phyloP scores from a whole-genome alignment of 2,329 filamentous ascomycete genomes.

The Plenodomus lindquistii region DNA sequence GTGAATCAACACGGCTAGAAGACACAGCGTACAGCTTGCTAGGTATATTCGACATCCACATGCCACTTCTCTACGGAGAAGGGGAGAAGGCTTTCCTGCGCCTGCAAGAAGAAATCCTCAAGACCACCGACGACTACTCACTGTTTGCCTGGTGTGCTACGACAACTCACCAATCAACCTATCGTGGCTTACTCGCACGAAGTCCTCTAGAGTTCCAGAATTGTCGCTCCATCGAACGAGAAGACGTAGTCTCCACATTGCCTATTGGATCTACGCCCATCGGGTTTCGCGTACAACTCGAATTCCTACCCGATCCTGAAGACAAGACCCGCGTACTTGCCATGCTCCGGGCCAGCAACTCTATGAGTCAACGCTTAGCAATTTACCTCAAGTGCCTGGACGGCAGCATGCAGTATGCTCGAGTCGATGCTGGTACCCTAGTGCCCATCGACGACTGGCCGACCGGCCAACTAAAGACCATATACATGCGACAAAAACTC shows the following conservation, averaged over 20 bases:
- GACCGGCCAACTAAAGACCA: slow-evolving; percentile 23
- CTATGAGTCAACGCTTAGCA: slow-evolving; percentile 27
- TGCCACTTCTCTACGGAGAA: slow-evolving; percentile 36
- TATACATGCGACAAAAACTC: slow-evolving; percentile 29
- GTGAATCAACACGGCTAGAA: slow-evolving; percentile 32
- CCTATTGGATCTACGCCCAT: slow-evolving; percentile 25
- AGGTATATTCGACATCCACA: slow-evolving; percentile 38
- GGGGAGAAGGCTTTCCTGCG: slow-evolving; percentile 33
- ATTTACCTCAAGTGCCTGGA: slow-evolving; percentile 28
- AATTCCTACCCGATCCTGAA: slow-evolving; percentile 21
- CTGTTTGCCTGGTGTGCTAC: slow-evolving; percentile 29
- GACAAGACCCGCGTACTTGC: slow-evolving; percentile 19
- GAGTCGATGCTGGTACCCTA: slow-evolving; percentile 54
- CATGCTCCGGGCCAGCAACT: slow-evolving; percentile 25
- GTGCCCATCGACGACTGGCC: slow-evolving; percentile 51
- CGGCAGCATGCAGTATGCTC: slow-evolving; percentile 39
- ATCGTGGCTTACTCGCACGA: slow-evolving; percentile 30
- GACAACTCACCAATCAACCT: slow-evolving; percentile 16
- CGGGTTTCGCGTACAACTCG: slow-evolving; percentile 27
- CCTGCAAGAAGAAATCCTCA: slow-evolving; percentile 34
- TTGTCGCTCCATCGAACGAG: slow-evolving; percentile 25
- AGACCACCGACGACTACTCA: slow-evolving; percentile 32
- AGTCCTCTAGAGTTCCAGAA: slow-evolving; percentile 25
- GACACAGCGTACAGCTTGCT: slow-evolving; percentile 36
- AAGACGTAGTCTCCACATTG: slow-evolving; percentile 19